phyloP scores from a whole-genome alignment of 768 basidiomycete species.

The Crucibulum laeve region DNA sequence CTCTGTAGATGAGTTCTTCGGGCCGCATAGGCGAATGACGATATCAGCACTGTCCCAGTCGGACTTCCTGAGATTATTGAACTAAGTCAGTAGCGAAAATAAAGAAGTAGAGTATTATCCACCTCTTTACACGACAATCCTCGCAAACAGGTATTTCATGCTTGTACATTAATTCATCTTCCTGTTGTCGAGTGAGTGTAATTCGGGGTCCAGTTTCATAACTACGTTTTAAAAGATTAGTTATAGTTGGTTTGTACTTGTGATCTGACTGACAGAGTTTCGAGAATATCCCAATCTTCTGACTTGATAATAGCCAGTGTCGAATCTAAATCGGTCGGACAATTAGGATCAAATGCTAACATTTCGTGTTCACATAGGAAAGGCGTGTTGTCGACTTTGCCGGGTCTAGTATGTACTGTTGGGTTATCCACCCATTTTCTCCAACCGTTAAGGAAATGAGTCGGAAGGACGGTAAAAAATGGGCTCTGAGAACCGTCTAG shows the following conservation, averaged over 20 bases:
- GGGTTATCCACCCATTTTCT: slow-evolving; percentile 63
- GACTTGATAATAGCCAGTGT: slow-evolving; percentile 52
- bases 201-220: slow-evolving; percentile 57
- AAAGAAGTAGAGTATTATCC: neutral
- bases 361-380: slow-evolving; percentile 67
- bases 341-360: slow-evolving; percentile 65
- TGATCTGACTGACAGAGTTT: slow-evolving; percentile 43
- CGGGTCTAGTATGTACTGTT: slow-evolving; percentile 50
- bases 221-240: slow-evolving; percentile 26
- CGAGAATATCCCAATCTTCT: slow-evolving; percentile 62
- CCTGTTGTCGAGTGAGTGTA: slow-evolving; percentile 1
- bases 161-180: slow-evolving; percentile 20
- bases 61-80: slow-evolving; percentile 43
- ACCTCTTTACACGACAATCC: slow-evolving; percentile 61
- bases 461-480: slow-evolving; percentile 55
- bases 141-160: slow-evolving; percentile 54
- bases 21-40: slow-evolving; percentile 41
- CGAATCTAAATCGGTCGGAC: slow-evolving; percentile 51
- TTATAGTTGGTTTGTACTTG: slow-evolving; percentile 4
- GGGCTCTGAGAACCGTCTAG: slow-evolving; percentile 41
- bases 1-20: slow-evolving; percentile 9
- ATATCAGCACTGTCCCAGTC: slow-evolving; percentile 62
- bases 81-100: slow-evolving; percentile 2
- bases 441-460: slow-evolving; percentile 66
- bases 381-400: slow-evolving; percentile 51